Base-by-base conservation (phyloP, 1,139 yeast species). In the Saccharomyces uvarum region DNA sequence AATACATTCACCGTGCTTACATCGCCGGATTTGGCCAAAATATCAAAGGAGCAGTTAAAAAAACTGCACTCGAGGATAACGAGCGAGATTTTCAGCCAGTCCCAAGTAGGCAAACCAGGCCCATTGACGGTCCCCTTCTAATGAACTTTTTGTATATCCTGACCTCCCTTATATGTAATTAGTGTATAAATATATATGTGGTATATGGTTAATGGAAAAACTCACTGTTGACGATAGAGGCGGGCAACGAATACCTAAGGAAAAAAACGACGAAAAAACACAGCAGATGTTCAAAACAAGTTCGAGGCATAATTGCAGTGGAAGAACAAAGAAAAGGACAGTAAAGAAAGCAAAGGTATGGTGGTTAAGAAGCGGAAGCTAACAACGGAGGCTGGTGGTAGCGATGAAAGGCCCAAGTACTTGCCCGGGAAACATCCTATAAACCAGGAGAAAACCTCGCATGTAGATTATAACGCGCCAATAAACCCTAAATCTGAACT, bases 371-470 rank as follows among this genome's bases (percentile, higher is more conserved):
- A 63, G 56, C 62, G 63, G 53, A 62, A 60, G 55, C 51, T 57
- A 42, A 55, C 54, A 9, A 59, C 58, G 14, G 61, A 58, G 3
- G 67, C 61, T 26, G 57, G 57, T 44, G 50, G 29, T 14, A 21
- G 19, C 19, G 49, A 54, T 14, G 48, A 47, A 19, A 29, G 28
- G 24, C 53, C 52, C 13, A 64, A 61, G 54, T 65, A 65, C 52
- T 55, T 57, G 4, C 66, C 70, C 7, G 72, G 72, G 14, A 69
- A 69, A 53, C 67, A 63, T 32, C 72, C 72, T 6, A 61, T 67
- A 54, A 58, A 50, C 13, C 61, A 58, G 11, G 62, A 59, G 9
- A 48, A 58, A 6, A 53, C 59, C 6, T 64, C 67, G 6, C 54
- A 48, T 8, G 66, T 67, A 2, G 67, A 67, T 42, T 67, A 67